phyloP scores from a whole-genome alignment of 306 rosid genomes.

The Boehmeria nivea region DNA sequence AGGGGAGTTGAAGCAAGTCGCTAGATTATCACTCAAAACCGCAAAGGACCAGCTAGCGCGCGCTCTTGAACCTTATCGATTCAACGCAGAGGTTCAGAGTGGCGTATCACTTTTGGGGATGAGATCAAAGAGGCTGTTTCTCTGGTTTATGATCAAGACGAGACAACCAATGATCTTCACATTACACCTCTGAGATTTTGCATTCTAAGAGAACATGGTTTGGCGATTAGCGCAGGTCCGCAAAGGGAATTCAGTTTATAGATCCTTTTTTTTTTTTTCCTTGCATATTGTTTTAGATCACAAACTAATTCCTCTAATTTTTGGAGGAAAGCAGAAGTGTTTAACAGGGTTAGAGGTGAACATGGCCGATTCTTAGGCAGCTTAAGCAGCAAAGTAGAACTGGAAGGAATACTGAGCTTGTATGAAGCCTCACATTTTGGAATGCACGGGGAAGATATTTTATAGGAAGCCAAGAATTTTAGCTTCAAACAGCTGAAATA shows the following conservation, averaged over 20 bases:
- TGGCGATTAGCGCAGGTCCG: constrained; percentile 19
- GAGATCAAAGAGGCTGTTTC: constrained; percentile 15
- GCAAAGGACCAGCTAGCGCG: background rate
- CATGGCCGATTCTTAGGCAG: constrained; percentile 15
- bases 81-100: constrained; percentile 21
- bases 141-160: background rate
- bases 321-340: constrained; percentile 9
- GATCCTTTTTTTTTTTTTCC: too few relatives aligned
- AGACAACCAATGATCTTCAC: background rate
- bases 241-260: too few relatives aligned
- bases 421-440: constrained; percentile 29
- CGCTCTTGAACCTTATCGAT: constrained; percentile 9
- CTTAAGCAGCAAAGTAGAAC: constrained; percentile 18
- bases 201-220: constrained; percentile 22
- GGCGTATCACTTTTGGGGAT: constrained; percentile 21
- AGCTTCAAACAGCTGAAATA: constrained; percentile 1
- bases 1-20: constrained; percentile 8
- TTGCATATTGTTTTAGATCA: background rate
- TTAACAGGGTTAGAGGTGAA: constrained; percentile 3
- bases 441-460: constrained; percentile 23
- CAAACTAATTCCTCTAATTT: background rate
- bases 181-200: constrained; percentile 17
- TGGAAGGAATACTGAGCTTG: constrained; percentile 23
- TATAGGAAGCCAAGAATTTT: constrained; percentile 25
- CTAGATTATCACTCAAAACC: background rate